phyloP scores from a whole-genome alignment of 441 rosid genomes.

The Breynia disticha region DNA sequence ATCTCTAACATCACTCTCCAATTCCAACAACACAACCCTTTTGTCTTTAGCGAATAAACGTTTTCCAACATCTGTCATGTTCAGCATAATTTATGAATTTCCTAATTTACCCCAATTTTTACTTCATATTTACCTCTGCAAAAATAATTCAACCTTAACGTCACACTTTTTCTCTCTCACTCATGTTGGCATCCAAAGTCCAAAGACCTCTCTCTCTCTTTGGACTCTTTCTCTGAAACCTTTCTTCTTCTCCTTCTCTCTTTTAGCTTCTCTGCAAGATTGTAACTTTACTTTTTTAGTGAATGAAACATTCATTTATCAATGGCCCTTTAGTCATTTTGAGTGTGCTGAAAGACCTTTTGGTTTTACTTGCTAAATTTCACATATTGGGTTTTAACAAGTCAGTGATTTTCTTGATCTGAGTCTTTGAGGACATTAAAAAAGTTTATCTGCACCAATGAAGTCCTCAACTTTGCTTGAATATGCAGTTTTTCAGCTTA shows the following conservation, averaged over 20 bases:
- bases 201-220: constrained; percentile 10
- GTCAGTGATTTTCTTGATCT: constrained; percentile 22
- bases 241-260: constrained; percentile 1
- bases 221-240: constrained; percentile 1
- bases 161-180: constrained; percentile 11
- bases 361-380: constrained; percentile 1
- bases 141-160: neutral
- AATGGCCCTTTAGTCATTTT: constrained; percentile 4
- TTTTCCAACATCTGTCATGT: too few species aligned
- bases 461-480: constrained; percentile 76
- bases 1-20: too few species aligned
- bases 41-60: too few species aligned
- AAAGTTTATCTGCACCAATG: constrained; percentile 33
- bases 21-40: too few species aligned
- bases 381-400: neutral
- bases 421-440: constrained; percentile 12
- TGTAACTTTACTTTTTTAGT: constrained; percentile 1
- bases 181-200: constrained; percentile 38
- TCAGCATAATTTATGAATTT: neutral
- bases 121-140: constrained; percentile 2
- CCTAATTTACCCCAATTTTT: constrained; percentile 18
- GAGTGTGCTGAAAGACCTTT: neutral
- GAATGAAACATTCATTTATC: constrained; percentile 9
- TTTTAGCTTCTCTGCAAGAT: neutral
- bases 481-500: constrained; percentile 88